phyloP scores from a whole-genome alignment of 176 grass and related monocot species.

The Triticum urartu region DNA sequence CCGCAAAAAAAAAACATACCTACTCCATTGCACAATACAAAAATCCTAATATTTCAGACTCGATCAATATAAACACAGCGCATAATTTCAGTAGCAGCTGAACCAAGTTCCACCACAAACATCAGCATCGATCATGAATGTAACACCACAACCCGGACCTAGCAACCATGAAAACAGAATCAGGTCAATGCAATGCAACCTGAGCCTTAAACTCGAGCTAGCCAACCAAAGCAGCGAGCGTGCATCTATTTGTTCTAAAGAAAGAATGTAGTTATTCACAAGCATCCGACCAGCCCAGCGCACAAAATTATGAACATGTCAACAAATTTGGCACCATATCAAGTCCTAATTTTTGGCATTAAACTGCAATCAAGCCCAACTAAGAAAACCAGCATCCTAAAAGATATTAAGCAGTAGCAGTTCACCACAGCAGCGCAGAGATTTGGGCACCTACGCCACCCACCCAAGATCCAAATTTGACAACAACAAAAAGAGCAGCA shows the following conservation, averaged over 20 bases:
- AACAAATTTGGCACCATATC: not conserved
- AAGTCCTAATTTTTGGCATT: not conserved
- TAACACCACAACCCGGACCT: not conserved
- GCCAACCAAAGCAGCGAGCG: not conserved
- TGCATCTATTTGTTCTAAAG: not conserved
- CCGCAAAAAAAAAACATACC: not conserved
- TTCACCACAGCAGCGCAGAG: not conserved
- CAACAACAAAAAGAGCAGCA: not conserved
- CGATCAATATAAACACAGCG: not conserved
- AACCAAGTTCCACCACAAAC: not conserved
- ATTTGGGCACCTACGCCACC: not conserved
- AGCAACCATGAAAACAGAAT: conserved; percentile 12
- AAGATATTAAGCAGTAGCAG: not conserved
- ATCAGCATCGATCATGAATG: not conserved
- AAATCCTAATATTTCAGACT: not conserved
- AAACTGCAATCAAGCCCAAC: conserved; percentile 6
- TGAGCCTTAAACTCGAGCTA: not conserved
- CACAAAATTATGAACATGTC: not conserved
- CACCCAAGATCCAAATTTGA: conserved; percentile 4
- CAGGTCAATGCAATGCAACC: not conserved
- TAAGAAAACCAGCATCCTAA: not conserved
- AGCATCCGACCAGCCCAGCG: not conserved
- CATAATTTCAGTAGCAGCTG: not conserved
- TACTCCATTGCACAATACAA: not conserved
- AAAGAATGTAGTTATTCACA: not conserved